Percentiles rank a stretch among this genome's conserved stretches.
Conservation (phyloP, 768 basidiomycete genomes). For the Clitopilus passeckerianus region DNA sequence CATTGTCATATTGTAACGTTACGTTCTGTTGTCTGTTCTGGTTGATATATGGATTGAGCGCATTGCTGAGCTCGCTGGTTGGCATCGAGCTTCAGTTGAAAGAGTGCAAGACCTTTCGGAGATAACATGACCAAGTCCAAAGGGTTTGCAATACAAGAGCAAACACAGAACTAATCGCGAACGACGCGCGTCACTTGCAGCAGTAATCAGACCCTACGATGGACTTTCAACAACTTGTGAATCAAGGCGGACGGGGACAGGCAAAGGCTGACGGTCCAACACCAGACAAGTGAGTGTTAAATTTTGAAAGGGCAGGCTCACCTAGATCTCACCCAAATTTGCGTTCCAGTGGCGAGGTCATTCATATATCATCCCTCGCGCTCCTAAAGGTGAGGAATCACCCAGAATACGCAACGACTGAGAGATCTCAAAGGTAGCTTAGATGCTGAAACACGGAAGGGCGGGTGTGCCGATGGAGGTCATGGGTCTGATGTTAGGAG, state of each 20-base stretch:
- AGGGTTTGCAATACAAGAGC: slow-evolving; percentile 19
- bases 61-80: slow-evolving; percentile 74
- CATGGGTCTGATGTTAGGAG: slow-evolving; percentile 97
- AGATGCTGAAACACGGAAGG: slow-evolving; percentile 99
- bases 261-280: slow-evolving; percentile 44
- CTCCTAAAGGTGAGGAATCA: slow-evolving; percentile 74
- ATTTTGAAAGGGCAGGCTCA: background rate
- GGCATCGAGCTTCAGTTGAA: slow-evolving; percentile 33
- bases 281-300: slow-evolving; percentile 67
- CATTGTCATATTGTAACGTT: background rate
- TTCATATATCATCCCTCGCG: slow-evolving; percentile 97
- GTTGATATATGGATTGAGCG: slow-evolving; percentile 65
- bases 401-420: background rate
- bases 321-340: slow-evolving; percentile 1
- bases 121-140: background rate
- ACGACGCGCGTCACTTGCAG: slow-evolving; percentile 40
- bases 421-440: slow-evolving; percentile 1
- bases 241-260: slow-evolving; percentile 36
- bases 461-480: slow-evolving; percentile 99
- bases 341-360: slow-evolving; percentile 76
- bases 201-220: slow-evolving; percentile 7
- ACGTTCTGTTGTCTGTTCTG: slow-evolving; percentile 27
- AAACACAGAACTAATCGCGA: slow-evolving; percentile 11
- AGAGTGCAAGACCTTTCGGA: background rate
- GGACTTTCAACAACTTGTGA: slow-evolving; percentile 44